Percentiles rank a stretch among this genome's conserved stretches.
Conservation (phyloP, 176 grass and related monocot species). For the Eleusine coracana region DNA sequence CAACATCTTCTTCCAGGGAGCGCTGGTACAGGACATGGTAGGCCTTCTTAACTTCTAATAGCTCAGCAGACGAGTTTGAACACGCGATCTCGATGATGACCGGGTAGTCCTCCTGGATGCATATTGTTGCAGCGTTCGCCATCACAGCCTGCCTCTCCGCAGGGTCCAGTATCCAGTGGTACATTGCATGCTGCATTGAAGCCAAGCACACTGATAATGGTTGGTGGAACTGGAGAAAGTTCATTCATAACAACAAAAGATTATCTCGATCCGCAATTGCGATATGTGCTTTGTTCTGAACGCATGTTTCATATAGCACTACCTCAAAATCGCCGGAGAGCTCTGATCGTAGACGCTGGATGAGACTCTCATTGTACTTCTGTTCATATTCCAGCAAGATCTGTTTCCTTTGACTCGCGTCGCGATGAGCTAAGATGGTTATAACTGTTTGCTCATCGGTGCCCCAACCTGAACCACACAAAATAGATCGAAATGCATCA, state of each 20-base stretch:
- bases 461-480: constrained; percentile 72
- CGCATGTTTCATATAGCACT: too few relatives aligned
- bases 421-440: constrained; percentile 66
- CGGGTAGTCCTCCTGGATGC: constrained; percentile 47
- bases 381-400: constrained; percentile 70
- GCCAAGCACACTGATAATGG: background rate
- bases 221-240: background rate
- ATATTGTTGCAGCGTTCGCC: constrained; percentile 58
- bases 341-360: constrained; percentile 74
- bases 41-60: constrained; percentile 64
- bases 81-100: constrained; percentile 74
- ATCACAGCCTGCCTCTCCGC: constrained; percentile 66
- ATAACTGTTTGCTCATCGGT: constrained; percentile 82
- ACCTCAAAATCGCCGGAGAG: constrained; percentile 82
- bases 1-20: constrained; percentile 88
- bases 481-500: background rate
- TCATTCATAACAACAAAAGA: background rate
- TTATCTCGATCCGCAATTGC: background rate
- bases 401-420: constrained; percentile 65
- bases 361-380: constrained; percentile 56
- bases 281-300: background rate
- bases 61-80: constrained; percentile 58
- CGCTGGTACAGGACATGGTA: constrained; percentile 68
- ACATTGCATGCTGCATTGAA: constrained; percentile 60
- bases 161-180: constrained; percentile 74